Percentiles rank a stretch among this genome's conserved stretches.
Evolutionary conservation across 1,139 yeast species (phyloP).

Genomic region (Yamadazyma jaroonii): DNA sequence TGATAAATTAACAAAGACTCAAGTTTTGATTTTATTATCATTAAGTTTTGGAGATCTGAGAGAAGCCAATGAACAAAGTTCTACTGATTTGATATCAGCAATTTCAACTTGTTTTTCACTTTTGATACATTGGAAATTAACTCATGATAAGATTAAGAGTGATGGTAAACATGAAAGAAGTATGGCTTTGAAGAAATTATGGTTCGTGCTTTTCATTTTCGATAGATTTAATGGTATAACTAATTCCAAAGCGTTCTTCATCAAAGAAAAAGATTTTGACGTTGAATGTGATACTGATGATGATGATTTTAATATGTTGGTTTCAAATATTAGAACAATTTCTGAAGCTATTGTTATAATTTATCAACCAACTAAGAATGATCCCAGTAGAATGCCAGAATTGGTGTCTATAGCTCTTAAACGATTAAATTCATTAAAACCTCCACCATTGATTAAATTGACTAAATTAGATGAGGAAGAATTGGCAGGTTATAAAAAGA

Average conservation of each 20-base stretch:
- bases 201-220: constrained; percentile 37
- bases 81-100: constrained; percentile 33
- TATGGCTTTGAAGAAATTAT: constrained; percentile 25
- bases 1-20: constrained; percentile 29
- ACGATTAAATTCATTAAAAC: neutral
- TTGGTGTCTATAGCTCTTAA: neutral
- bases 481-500: neutral
- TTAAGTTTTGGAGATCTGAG: constrained; percentile 28
- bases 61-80: constrained; percentile 35
- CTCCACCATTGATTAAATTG: neutral
- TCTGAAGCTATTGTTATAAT: constrained; percentile 9
- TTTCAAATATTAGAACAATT: constrained; percentile 3
- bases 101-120: constrained; percentile 28
- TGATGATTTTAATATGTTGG: constrained; percentile 3
- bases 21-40: constrained; percentile 28
- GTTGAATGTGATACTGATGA: constrained; percentile 7
- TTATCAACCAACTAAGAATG: constrained; percentile 10
- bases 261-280: constrained; percentile 15
- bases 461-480: neutral
- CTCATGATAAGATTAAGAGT: constrained; percentile 9
- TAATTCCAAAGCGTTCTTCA: constrained; percentile 14
- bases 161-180: constrained; percentile 15
- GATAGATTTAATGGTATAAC: constrained; percentile 31
- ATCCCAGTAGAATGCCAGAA: neutral
- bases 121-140: constrained; percentile 31